Conservation (phyloP, 2,329 filamentous ascomycete genomes). For the Coniochaeta sp. region DNA sequence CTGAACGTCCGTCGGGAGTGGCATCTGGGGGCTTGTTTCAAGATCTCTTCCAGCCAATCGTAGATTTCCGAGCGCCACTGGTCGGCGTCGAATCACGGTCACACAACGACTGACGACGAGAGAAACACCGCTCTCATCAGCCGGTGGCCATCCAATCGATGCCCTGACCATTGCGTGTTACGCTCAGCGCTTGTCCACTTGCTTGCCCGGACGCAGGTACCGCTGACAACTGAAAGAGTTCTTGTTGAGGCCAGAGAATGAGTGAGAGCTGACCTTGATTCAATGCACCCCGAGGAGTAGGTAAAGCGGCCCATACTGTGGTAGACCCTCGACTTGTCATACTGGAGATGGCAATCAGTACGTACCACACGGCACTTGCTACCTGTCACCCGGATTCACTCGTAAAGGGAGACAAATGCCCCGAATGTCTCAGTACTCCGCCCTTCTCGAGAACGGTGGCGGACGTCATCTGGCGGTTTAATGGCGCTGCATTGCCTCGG, state of each 20-base stretch:
- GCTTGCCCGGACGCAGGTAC: constrained; percentile 2
- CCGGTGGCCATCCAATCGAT: neutral
- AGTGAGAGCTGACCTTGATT: no score
- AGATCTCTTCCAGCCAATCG: neutral
- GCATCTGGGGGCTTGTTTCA: constrained; percentile 4
- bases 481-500: neutral
- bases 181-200: no score
- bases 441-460: neutral
- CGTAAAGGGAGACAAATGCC: neutral
- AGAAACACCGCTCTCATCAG: neutral
- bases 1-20: neutral
- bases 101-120: neutral
- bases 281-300: no score
- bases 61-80: neutral
- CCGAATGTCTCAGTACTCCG: neutral
- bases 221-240: neutral
- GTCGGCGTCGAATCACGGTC: neutral
- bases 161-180: neutral
- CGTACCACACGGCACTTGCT: neutral
- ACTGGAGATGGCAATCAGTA: neutral
- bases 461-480: no score
- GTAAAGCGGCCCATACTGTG: no score
- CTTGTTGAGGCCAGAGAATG: no score
- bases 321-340: neutral
- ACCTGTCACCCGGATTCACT: neutral